phyloP scores from a whole-genome alignment of 768 basidiomycete species.

The Coprinopsis sp. region DNA sequence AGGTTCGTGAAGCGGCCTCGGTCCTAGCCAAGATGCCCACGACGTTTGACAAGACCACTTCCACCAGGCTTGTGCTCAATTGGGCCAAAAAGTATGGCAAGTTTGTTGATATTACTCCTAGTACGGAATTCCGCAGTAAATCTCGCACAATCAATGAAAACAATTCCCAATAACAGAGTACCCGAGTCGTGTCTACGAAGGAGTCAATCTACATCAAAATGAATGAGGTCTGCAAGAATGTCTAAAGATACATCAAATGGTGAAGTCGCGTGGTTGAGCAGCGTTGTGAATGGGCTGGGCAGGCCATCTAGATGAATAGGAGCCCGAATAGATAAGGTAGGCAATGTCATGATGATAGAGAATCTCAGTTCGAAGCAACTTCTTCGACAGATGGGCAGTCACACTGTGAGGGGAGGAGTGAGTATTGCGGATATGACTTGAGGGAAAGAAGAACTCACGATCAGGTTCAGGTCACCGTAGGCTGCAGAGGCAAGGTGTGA shows the following conservation, averaged over 20 bases:
- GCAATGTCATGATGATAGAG: conserved; percentile 13
- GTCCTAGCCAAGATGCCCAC: too few species aligned
- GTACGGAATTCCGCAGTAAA: too few species aligned
- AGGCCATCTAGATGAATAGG: conserved; percentile 50
- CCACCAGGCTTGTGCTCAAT: too few species aligned
- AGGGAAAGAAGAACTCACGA: conserved; percentile 47
- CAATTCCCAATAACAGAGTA: conserved; percentile 17
- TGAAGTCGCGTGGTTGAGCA: conserved; percentile 65
- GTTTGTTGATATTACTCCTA: too few species aligned
- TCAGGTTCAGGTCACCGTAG: conserved; percentile 88
- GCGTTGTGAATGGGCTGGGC: conserved; percentile 37
- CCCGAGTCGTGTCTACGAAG: background rate
- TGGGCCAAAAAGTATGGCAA: too few species aligned
- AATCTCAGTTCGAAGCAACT: conserved; percentile 31
- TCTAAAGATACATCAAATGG: conserved; percentile 7
- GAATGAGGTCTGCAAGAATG: background rate
- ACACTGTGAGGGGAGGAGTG: conserved; percentile 44
- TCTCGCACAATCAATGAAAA: background rate
- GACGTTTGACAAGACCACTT: too few species aligned
- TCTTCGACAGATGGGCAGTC: conserved; percentile 87
- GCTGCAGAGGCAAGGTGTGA: conserved; percentile 39
- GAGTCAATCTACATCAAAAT: background rate
- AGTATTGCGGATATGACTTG: conserved; percentile 7
- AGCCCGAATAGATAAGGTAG: conserved; percentile 30
- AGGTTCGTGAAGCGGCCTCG: conserved; percentile 62